phyloP scores from a whole-genome alignment of 306 rosid species.

The Pachyrhizus erosus region DNA sequence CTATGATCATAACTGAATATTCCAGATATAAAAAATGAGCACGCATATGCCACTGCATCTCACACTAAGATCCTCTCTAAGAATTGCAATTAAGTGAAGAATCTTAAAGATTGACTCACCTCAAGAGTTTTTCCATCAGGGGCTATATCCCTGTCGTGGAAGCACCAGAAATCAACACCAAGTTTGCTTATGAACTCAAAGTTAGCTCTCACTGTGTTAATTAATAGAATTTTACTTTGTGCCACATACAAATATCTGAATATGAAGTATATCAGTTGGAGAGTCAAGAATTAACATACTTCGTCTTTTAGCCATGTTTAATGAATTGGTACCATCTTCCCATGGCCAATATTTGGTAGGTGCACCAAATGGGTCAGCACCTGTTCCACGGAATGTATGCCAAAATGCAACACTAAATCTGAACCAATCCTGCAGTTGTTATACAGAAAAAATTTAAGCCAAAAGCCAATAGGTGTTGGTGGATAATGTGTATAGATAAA shows the following conservation, averaged over 20 bases:
- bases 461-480: slow-evolving; percentile 32
- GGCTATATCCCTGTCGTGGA: slow-evolving; percentile 95
- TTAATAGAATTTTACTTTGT: slow-evolving; percentile 26
- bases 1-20: slow-evolving; percentile 25
- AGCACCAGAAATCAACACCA: slow-evolving; percentile 92
- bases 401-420: slow-evolving; percentile 98
- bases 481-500: neutral
- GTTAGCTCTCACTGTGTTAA: slow-evolving; percentile 81
- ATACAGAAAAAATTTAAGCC: slow-evolving; percentile 11
- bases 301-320: slow-evolving; percentile 94
- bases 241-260: neutral
- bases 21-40: slow-evolving; percentile 19
- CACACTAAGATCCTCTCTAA: slow-evolving; percentile 6
- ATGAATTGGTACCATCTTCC: slow-evolving; percentile 96
- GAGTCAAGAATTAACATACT: slow-evolving; percentile 54
- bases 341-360: slow-evolving; percentile 94
- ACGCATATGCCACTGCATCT: slow-evolving; percentile 25
- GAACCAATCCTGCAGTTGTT: slow-evolving; percentile 78
- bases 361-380: slow-evolving; percentile 91
- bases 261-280: slow-evolving; percentile 13
- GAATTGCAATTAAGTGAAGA: neutral
- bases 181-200: slow-evolving; percentile 90
- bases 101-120: slow-evolving; percentile 50
- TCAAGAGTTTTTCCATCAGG: slow-evolving; percentile 79
- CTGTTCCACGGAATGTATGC: slow-evolving; percentile 97